Conservation (phyloP, 768 basidiomycete species). For the Infundibulicybe gibba region DNA sequence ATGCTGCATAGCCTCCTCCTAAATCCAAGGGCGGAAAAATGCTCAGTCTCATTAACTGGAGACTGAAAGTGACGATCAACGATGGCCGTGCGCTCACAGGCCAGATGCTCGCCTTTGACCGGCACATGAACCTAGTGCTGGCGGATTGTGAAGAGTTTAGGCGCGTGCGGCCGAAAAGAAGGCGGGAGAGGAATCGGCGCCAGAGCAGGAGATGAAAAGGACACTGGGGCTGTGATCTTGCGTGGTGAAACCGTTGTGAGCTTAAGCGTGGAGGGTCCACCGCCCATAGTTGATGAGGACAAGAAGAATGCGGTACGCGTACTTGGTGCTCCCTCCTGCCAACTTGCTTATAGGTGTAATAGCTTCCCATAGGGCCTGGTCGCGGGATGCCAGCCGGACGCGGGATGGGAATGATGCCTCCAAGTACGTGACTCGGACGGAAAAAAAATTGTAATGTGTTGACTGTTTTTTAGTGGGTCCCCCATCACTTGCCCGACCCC, state of each 20-base stretch:
- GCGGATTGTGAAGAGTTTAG: constrained; percentile 99
- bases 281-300: constrained; percentile 87
- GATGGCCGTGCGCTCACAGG: constrained; percentile 95
- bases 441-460: constrained; percentile 10
- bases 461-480: constrained; percentile 44
- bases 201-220: constrained; percentile 93
- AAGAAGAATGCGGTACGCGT: constrained; percentile 72
- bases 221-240: constrained; percentile 92
- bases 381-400: constrained; percentile 95
- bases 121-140: constrained; percentile 98
- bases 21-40: constrained; percentile 99
- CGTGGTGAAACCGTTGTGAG: constrained; percentile 97
- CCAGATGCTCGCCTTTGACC: constrained; percentile 99
- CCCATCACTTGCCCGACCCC: constrained; percentile 62
- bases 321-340: not conserved
- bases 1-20: constrained; percentile 71
- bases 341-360: constrained; percentile 14
- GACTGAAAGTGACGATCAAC: constrained; percentile 95
- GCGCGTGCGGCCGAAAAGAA: constrained; percentile 91
- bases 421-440: constrained; percentile 47
- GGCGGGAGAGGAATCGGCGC: constrained; percentile 72
- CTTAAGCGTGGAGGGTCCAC: constrained; percentile 92
- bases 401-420: constrained; percentile 83
- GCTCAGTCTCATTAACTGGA: constrained; percentile 96
- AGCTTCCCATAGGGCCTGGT: constrained; percentile 89